Percentiles rank a stretch among this genome's conserved stretches.
phyloP scores from a whole-genome alignment of 148 eudicot genomes.

The Nyssa sinensis region DNA sequence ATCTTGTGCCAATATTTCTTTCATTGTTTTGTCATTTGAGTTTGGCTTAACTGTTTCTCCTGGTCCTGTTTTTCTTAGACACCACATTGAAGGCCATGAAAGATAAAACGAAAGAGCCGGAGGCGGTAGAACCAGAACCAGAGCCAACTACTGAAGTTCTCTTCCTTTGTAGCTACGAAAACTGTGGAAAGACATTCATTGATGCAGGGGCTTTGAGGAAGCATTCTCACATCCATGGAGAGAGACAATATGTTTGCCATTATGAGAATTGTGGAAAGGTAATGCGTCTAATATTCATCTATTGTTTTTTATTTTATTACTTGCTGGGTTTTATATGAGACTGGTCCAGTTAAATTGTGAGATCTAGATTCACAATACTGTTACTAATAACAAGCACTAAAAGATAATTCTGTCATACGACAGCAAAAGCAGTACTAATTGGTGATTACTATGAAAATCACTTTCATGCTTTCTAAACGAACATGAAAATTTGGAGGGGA shows the following conservation, averaged over 20 bases:
- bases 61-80: conserved; percentile 36
- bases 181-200: conserved; percentile 96
- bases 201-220: conserved; percentile 95
- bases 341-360: not conserved
- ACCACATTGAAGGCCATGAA: conserved; percentile 63
- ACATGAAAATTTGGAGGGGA: too few relatives aligned
- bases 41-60: not conserved
- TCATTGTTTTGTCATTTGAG: not conserved
- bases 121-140: conserved; percentile 72
- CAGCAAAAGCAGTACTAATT: not conserved
- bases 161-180: conserved; percentile 93
- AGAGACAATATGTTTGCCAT: conserved; percentile 86
- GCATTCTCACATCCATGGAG: conserved; percentile 96
- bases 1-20: not conserved
- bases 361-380: not conserved
- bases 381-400: not conserved
- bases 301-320: not conserved
- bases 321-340: not conserved
- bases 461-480: not conserved
- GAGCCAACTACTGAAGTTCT: conserved; percentile 99
- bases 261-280: conserved; percentile 90
- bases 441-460: not conserved
- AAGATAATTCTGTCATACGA: not conserved
- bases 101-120: conserved; percentile 68
- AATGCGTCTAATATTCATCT: not conserved